Conservation (phyloP, 202 grass and related monocot species). For the Brachypodium distachyon region DNA sequence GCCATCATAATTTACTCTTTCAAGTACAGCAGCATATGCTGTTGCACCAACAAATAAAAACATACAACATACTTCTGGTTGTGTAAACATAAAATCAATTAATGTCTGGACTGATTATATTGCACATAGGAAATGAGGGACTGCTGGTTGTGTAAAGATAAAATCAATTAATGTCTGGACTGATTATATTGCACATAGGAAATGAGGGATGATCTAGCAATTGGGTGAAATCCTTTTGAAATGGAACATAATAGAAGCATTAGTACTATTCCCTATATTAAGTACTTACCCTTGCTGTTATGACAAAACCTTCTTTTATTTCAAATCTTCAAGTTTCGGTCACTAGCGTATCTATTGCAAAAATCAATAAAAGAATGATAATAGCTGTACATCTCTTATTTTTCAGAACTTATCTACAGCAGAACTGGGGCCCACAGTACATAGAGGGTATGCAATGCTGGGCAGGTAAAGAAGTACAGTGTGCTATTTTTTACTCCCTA, state of each 20-base stretch:
- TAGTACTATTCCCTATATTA: neutral
- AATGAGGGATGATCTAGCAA: neutral
- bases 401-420: slow-evolving; percentile 1
- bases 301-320: slow-evolving; percentile 12
- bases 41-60: neutral
- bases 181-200: neutral
- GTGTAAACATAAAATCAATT: neutral
- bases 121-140: no score
- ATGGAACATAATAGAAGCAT: neutral
- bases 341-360: neutral
- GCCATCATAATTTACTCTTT: slow-evolving; percentile 24
- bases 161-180: neutral
- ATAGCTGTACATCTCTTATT: neutral
- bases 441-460: slow-evolving; percentile 25
- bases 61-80: neutral
- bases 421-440: slow-evolving; percentile 25
- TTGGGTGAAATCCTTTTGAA: neutral
- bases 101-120: neutral
- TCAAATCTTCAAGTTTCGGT: neutral
- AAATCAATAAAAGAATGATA: slow-evolving; percentile 16
- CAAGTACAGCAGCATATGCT: slow-evolving; percentile 18
- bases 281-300: neutral
- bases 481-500: slow-evolving; percentile 23
- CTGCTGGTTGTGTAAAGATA: neutral
- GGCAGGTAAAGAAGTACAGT: slow-evolving; percentile 36